Evolutionary conservation across 805 yeast genomes (phyloP).

Genomic region (Candida succiphila): DNA sequence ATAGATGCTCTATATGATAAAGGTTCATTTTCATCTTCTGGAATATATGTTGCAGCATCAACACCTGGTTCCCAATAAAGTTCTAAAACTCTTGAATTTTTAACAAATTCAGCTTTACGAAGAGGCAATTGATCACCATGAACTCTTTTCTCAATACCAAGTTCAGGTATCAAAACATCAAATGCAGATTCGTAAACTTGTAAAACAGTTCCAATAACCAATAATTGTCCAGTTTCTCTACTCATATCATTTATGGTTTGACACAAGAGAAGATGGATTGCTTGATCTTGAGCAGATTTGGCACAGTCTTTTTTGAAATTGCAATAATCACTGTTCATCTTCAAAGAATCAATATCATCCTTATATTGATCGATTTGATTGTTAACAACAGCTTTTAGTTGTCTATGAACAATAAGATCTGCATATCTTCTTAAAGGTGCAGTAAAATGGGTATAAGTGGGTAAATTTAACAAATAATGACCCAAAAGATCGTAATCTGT

Average conservation of each 20-base stretch:
- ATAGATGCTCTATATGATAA: conserved; percentile 69
- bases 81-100: conserved; percentile 55
- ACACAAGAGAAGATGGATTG: conserved; percentile 75
- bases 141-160: conserved; percentile 91
- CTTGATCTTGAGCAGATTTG: conserved; percentile 86
- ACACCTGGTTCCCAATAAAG: conserved; percentile 89
- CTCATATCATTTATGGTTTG: conserved; percentile 74
- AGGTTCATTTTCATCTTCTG: conserved; percentile 79
- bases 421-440: conserved; percentile 89
- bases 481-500: conserved; percentile 69
- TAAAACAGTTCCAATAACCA: conserved; percentile 77
- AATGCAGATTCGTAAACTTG: conserved; percentile 96
- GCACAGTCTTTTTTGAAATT: conserved; percentile 95
- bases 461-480: conserved; percentile 74
- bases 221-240: conserved; percentile 65
- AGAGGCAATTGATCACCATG: conserved; percentile 96
- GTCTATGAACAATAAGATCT: conserved; percentile 88
- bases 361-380: conserved; percentile 27
- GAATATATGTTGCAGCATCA: conserved; percentile 84
- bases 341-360: conserved; percentile 58
- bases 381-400: conserved; percentile 58
- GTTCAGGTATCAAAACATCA: conserved; percentile 85
- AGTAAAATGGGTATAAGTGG: conserved; percentile 88
- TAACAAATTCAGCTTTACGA: conserved; percentile 86
- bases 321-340: conserved; percentile 84